phyloP scores from a whole-genome alignment of 345 rosid species.

The Eucalyptus tenuipes region DNA sequence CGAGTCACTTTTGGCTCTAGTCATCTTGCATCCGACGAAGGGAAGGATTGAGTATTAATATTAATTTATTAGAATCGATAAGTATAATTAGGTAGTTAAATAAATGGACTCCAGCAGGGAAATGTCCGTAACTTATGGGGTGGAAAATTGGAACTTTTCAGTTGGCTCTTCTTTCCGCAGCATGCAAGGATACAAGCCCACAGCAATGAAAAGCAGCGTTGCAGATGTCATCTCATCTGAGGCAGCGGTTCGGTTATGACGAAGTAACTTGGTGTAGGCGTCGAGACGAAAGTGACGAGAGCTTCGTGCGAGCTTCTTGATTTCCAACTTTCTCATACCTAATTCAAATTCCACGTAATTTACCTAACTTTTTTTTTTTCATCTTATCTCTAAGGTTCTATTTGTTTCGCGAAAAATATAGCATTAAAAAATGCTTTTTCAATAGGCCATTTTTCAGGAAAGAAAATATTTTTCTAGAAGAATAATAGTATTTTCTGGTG shows the following conservation, averaged over 20 bases:
- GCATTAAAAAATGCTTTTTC: no score
- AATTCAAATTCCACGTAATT: not conserved
- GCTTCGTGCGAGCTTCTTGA: not conserved
- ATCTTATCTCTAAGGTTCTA: no score
- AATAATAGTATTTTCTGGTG: no score
- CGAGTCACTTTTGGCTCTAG: not conserved
- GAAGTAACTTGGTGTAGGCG: not conserved
- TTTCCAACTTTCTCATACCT: not conserved
- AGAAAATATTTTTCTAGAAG: no score
- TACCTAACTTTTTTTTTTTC: not conserved
- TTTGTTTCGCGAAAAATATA: no score
- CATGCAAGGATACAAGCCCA: not conserved
- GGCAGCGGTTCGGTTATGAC: not conserved
- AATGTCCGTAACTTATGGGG: not conserved
- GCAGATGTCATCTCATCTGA: not conserved
- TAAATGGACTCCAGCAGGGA: not conserved
- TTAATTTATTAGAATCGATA: not conserved
- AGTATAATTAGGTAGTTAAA: not conserved
- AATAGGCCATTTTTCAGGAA: no score
- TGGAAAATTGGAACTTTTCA: not conserved
- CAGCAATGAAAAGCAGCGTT: not conserved
- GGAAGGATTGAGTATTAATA: not conserved
- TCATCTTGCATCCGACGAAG: not conserved
- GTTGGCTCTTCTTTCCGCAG: not conserved
- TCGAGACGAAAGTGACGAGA: not conserved